Base-by-base conservation (phyloP, 441 rosid genomes). In the Bruguiera hainesii region DNA sequence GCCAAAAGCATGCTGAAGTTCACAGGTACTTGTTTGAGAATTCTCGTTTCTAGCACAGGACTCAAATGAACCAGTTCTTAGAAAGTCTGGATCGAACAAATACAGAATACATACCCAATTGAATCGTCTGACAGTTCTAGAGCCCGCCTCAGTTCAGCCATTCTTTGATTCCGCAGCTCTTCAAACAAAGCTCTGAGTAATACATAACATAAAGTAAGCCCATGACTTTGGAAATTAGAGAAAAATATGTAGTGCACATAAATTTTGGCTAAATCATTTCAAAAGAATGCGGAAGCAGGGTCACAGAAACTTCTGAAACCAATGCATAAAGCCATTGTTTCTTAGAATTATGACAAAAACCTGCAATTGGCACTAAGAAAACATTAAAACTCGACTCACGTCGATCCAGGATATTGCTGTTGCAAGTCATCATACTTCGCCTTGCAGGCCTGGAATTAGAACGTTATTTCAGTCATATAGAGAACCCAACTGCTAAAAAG, bases 341-440 rank as follows among this genome's bases (percentile, higher is more conserved):
- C 11, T 9, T 53, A 21, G 15, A 53, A 53, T 53, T 21, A 9
- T 53, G 29, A 13, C 28, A 13, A 23, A 9, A 21, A 7, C 58
- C 25, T 5, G 28, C 28, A 53, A 23, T 53, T 53, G 25, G 28
- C 7, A 37, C 7, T 7, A 20, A n/a, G 42, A 30, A 62, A 56
- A 39, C 29, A 50, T 31, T 60, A 70, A 50, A 20, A 11, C 11
- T 60, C 5, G 13, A 74, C 88, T 82, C 79, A 93, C 97, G 73
- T 61, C 90, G 85, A 80, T 71, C 96, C 95, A 15, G 87, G 74
- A 77, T 74, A 89, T 65, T 83, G 89, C 60, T 66, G 75, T 55
- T 76, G 86, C 82, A 89, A 68, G 66, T 86, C 95, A 71, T 88
- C 88, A 64, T 89, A 93, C 85, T 85, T 91, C 31, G 88, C 90